Conservation (phyloP, 139 green algal species). For the Tetradesmus obliquus region DNA sequence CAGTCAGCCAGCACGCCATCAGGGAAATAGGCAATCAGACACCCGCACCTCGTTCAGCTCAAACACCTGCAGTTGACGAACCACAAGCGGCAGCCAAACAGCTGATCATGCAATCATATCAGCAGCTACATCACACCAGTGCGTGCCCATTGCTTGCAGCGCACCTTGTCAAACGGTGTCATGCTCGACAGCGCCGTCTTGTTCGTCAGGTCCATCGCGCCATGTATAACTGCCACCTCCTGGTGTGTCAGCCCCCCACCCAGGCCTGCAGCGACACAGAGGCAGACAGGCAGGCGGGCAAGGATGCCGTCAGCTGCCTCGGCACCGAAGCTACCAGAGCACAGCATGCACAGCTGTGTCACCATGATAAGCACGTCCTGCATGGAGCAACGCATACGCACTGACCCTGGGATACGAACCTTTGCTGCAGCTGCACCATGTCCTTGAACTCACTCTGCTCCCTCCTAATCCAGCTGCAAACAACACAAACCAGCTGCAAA, state of each 20-base stretch:
- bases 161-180: slow-evolving; percentile 81
- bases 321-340: too few species aligned
- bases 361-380: neutral
- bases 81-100: neutral
- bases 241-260: slow-evolving; percentile 71
- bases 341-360: neutral
- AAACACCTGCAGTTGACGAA: slow-evolving; percentile 42
- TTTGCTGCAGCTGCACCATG: neutral
- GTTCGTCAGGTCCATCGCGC: slow-evolving; percentile 81
- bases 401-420: too few species aligned
- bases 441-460: neutral
- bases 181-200: slow-evolving; percentile 80
- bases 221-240: slow-evolving; percentile 63
- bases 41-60: slow-evolving; percentile 59
- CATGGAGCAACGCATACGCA: neutral
- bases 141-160: neutral
- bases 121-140: neutral
- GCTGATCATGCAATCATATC: neutral
- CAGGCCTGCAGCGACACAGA: slow-evolving; percentile 53
- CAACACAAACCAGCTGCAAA: too few species aligned
- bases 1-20: slow-evolving; percentile 43
- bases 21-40: neutral
- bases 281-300: neutral
- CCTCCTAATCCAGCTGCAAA: too few species aligned
- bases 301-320: neutral